These are phyloP conservation scores for Zelopaecilomyces penicillatus DNA, from an alignment of 2,329 filamentous ascomycete genomes.

Conservation along the genomic window DNA sequence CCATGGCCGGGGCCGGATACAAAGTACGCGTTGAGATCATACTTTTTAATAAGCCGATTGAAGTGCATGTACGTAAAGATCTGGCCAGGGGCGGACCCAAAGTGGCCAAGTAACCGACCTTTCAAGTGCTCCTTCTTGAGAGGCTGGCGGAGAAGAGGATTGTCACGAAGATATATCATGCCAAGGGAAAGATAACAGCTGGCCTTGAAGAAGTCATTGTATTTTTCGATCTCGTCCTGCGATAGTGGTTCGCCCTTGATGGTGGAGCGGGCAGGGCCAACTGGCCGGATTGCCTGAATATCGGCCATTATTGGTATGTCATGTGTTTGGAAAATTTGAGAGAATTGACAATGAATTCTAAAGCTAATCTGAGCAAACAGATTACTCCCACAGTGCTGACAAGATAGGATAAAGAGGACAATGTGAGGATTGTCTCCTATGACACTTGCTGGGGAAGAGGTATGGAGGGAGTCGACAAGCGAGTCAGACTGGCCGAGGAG, in stretches of 20 bases:
- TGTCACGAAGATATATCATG: slow-evolving; percentile 72
- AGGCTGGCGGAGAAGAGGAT: slow-evolving; percentile 62
- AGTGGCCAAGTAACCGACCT: slow-evolving; percentile 65
- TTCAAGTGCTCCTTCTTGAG: slow-evolving; percentile 65
- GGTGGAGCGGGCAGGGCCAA: slow-evolving; percentile 57
- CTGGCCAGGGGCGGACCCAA: slow-evolving; percentile 73
- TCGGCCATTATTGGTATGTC: slow-evolving; percentile 26
- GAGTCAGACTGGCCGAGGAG: no score
- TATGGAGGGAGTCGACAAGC: no score
- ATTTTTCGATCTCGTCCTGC: slow-evolving; percentile 57
- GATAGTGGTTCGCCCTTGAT: slow-evolving; percentile 53
- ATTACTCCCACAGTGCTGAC: no score
- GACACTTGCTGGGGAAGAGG: no score
- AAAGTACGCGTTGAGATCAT: slow-evolving; percentile 63
- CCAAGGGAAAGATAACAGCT: slow-evolving; percentile 67
- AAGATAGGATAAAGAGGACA: no score
- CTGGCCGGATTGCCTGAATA: slow-evolving; percentile 52
- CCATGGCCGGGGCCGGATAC: slow-evolving; percentile 72
- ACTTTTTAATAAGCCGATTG: slow-evolving; percentile 75
- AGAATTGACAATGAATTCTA: no score
- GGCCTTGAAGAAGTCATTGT: slow-evolving; percentile 66
- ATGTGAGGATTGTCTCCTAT: no score
- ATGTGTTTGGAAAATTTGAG: background rate
- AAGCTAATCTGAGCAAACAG: no score
- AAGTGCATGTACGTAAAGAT: slow-evolving; percentile 77